Evolutionary conservation across 768 basidiomycete species (phyloP).

Genomic region (Tubosaeta brunneosetosa): DNA sequence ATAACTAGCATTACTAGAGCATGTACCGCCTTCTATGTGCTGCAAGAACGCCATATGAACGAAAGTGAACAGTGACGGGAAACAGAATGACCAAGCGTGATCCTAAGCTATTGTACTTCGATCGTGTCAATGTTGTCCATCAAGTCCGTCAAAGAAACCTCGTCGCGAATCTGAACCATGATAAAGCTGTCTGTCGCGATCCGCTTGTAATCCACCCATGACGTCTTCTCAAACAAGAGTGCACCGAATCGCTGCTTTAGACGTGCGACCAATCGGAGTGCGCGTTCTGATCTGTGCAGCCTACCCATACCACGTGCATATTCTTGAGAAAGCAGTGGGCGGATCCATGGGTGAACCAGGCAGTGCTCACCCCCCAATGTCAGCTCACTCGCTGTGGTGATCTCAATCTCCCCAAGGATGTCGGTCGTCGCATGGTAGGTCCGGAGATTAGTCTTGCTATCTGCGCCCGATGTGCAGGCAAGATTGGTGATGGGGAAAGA

Average conservation of each 20-base stretch:
- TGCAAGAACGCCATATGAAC: too few species aligned
- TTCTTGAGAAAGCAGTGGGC: constrained; percentile 3
- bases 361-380: not conserved
- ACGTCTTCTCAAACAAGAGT: constrained; percentile 1
- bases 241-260: constrained; percentile 3
- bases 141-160: not conserved
- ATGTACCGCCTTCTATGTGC: not conserved
- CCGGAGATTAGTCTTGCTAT: not conserved
- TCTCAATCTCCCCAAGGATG: not conserved
- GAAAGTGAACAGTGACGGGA: not conserved
- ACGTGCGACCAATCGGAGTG: not conserved
- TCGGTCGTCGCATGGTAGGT: not conserved
- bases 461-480: not conserved
- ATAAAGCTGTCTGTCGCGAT: constrained; percentile 10
- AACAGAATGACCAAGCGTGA: too few species aligned
- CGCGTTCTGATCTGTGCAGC: not conserved
- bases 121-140: not conserved
- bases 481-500: not conserved
- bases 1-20: too few species aligned
- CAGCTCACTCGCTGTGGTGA: not conserved
- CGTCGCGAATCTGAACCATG: not conserved
- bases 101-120: too few species aligned
- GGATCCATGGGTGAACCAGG: constrained; percentile 15
- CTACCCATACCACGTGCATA: not conserved
- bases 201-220: constrained; percentile 1